A percentile compares a stretch with the other conserved stretches of the same genome.
phyloP scores from a whole-genome alignment of 2,329 filamentous ascomycete genomes.

The Nothopassalora personata region DNA sequence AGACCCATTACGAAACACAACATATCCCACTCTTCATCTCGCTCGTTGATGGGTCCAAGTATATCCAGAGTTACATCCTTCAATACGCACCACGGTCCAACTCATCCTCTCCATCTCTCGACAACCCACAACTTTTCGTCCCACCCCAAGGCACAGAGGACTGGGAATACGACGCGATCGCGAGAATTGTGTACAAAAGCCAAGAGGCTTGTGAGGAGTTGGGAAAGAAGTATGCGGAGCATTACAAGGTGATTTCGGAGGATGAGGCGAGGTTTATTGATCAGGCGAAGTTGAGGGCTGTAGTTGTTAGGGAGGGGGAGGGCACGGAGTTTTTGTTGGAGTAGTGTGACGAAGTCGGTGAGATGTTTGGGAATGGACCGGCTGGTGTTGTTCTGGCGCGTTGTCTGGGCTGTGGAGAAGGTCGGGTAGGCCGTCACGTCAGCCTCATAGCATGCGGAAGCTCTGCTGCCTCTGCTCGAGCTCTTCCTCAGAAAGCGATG shows the following conservation, averaged over 20 bases:
- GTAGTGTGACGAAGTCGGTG: neutral
- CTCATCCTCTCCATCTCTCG: too few relatives aligned
- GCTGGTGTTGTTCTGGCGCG: too few relatives aligned
- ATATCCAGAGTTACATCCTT: neutral
- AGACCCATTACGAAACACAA: neutral
- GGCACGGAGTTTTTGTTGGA: neutral
- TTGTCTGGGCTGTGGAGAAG: too few relatives aligned
- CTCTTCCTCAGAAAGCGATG: too few relatives aligned
- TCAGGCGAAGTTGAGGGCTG: neutral
- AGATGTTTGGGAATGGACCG: too few relatives aligned
- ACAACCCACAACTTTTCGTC: neutral
- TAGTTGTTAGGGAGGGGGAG: neutral
- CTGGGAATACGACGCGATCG: neutral
- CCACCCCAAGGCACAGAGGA: neutral
- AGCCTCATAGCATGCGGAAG: too few relatives aligned
- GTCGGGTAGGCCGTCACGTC: too few relatives aligned
- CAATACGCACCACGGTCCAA: too few relatives aligned
- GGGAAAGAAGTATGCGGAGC: neutral
- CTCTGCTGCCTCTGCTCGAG: too few relatives aligned
- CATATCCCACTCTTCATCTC: neutral
- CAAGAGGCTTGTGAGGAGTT: neutral
- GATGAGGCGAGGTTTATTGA: conserved; percentile 1
- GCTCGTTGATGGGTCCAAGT: neutral
- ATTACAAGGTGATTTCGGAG: neutral
- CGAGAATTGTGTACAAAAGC: neutral